Conservation (phyloP, 2,329 filamentous ascomycete genomes). For the Diaporthe humulicola region DNA sequence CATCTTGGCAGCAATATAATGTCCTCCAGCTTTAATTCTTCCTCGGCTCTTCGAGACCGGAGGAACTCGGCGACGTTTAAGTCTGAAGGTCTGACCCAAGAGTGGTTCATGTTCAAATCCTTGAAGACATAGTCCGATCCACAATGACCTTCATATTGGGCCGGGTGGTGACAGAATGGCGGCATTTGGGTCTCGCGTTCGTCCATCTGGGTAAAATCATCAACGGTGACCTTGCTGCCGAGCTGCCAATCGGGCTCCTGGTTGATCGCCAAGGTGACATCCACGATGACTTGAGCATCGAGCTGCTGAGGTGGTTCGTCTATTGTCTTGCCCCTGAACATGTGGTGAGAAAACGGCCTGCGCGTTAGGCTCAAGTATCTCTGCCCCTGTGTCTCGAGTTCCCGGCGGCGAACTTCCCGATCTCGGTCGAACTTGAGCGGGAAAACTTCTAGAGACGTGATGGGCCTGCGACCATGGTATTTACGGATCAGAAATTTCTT, state of each 20-base stretch:
- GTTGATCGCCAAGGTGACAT: slow-evolving; percentile 30
- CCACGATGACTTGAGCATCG: slow-evolving; percentile 32
- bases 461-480: background rate
- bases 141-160: background rate
- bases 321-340: slow-evolving; percentile 26
- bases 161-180: background rate
- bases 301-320: slow-evolving; percentile 35
- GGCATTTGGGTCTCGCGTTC: background rate
- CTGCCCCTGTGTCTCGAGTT: background rate
- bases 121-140: background rate
- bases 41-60: background rate
- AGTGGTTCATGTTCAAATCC: background rate
- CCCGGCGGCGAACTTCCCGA: background rate
- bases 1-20: slow-evolving; percentile 25
- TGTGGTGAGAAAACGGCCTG: slow-evolving; percentile 19
- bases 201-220: background rate
- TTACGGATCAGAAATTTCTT: background rate
- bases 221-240: background rate
- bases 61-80: background rate
- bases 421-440: background rate
- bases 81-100: background rate
- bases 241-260: background rate
- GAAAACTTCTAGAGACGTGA: slow-evolving; percentile 7
- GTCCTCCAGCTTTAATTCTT: slow-evolving; percentile 4
- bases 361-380: slow-evolving; percentile 11